Conservation (phyloP, 2,329 filamentous ascomycete species). For the Aspergillus japonicus region DNA sequence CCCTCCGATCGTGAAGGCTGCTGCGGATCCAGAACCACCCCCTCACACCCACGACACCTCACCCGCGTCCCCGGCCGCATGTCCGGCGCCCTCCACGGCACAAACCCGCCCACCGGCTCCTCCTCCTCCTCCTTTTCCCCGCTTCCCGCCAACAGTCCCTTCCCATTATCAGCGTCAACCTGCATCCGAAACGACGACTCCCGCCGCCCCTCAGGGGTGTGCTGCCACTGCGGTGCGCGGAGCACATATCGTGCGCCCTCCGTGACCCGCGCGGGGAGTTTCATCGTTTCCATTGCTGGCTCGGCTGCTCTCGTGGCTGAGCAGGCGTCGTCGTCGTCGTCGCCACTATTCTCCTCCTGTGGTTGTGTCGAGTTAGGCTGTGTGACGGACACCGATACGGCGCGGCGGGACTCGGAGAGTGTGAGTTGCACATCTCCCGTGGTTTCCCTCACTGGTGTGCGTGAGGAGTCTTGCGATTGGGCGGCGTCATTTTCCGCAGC, state of each 20-base stretch:
- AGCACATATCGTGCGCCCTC: constrained; percentile 27
- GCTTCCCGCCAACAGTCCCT: neutral
- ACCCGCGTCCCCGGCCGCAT: constrained; percentile 35
- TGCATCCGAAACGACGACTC: constrained; percentile 57
- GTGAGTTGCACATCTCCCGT: constrained; percentile 21
- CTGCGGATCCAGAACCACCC: constrained; percentile 26
- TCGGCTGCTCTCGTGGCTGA: neutral
- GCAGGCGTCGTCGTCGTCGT: constrained; percentile 14
- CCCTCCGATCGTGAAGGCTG: constrained; percentile 22
- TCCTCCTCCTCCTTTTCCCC: constrained; percentile 22
- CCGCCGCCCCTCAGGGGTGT: constrained; percentile 26
- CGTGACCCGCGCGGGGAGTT: constrained; percentile 46
- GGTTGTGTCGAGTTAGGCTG: constrained; percentile 19
- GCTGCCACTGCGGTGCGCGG: constrained; percentile 3
- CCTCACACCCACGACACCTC: constrained; percentile 40
- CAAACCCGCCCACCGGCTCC: constrained; percentile 32
- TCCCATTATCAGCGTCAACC: constrained; percentile 42
- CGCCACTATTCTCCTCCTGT: neutral
- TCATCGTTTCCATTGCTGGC: constrained; percentile 40
- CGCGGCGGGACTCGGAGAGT: constrained; percentile 37
- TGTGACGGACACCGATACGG: constrained; percentile 36
- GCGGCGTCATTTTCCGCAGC: constrained; percentile 10
- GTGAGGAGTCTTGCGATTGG: neutral
- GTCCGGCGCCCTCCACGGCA: constrained; percentile 40
- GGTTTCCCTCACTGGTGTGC: neutral